Evolutionary conservation across 1,284 basidiomycete species (phyloP).

Genomic region (Bjerkandera adusta): DNA sequence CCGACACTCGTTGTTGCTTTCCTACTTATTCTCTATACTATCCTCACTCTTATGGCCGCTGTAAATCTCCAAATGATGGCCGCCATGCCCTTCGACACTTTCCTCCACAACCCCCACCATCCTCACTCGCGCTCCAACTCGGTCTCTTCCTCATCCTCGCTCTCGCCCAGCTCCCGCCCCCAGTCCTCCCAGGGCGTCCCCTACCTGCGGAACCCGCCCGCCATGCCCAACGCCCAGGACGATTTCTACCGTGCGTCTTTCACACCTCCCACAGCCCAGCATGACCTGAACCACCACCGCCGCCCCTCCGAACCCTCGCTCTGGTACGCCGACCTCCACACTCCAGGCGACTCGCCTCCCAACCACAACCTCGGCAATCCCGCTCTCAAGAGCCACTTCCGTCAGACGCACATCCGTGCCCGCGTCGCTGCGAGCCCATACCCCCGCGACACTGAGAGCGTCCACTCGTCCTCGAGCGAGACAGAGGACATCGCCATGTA

Average conservation of each 20-base stretch:
- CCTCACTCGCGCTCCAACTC: constrained; percentile 75
- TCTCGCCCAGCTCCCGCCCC: constrained; percentile 68
- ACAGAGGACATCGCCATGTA: constrained; percentile 81
- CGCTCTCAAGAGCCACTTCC: constrained; percentile 68
- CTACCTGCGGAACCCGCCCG: constrained; percentile 48
- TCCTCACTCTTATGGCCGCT: constrained; percentile 67
- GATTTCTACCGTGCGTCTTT: constrained; percentile 68
- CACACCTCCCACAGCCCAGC: constrained; percentile 26
- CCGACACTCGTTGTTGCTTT: constrained; percentile 28
- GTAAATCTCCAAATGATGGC: constrained; percentile 73
- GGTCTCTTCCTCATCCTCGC: constrained; percentile 68
- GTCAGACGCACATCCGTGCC: constrained; percentile 72
- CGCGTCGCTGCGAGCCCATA: constrained; percentile 78
- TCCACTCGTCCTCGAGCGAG: constrained; percentile 82
- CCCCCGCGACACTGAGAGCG: constrained; percentile 78
- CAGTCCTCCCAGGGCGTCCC: constrained; percentile 66
- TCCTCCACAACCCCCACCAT: constrained; percentile 57
- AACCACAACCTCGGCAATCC: constrained; percentile 69
- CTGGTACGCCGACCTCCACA: constrained; percentile 42
- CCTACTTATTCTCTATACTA: constrained; percentile 25
- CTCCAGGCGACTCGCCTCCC: constrained; percentile 63
- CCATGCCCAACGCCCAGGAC: constrained; percentile 50
- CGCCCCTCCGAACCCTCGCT: constrained; percentile 35
- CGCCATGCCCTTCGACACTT: constrained; percentile 61
- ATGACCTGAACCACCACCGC: constrained; percentile 29